Conservation (phyloP, 2,329 filamentous ascomycete genomes). For the Cryphonectria carpinicola region DNA sequence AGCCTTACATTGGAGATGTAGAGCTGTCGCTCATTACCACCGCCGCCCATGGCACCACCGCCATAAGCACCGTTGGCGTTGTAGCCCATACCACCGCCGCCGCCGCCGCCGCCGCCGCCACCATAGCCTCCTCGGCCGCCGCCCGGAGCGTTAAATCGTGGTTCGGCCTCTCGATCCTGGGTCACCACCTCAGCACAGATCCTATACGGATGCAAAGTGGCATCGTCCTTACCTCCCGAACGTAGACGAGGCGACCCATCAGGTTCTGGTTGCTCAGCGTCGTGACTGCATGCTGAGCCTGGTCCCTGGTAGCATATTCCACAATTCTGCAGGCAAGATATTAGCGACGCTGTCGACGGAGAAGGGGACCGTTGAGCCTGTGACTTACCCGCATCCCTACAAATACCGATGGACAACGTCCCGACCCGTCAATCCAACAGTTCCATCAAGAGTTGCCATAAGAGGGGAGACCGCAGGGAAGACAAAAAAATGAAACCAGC, state of each 20-base stretch:
- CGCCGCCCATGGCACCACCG: conserved; percentile 11
- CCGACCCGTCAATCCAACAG: conserved; percentile 99
- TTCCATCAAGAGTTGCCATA: conserved; percentile 71
- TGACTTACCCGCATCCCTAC: conserved; percentile 99
- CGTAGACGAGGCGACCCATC: conserved; percentile 98
- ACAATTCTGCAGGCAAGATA: conserved; percentile 73
- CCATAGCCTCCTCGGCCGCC: conserved; percentile 60
- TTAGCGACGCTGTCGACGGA: conserved; percentile 37
- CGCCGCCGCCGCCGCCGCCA: conserved; percentile 51
- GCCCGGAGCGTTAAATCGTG: conserved; percentile 79
- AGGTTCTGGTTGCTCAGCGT: conserved; percentile 99
- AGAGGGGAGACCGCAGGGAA: conserved; percentile 64
- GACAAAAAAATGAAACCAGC: conserved; percentile 76
- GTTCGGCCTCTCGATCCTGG: conserved; percentile 96
- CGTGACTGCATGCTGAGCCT: conserved; percentile 96
- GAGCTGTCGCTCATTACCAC: conserved; percentile 79
- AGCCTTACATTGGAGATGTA: conserved; percentile 97
- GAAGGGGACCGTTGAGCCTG: conserved; percentile 2
- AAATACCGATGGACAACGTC: conserved; percentile 84
- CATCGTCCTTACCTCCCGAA: conserved; percentile 76
- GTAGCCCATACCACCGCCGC: conserved; percentile 45
- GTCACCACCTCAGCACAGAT: conserved; percentile 28
- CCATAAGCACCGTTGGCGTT: conserved; percentile 50
- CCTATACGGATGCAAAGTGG: conserved; percentile 10
- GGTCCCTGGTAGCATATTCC: conserved; percentile 99